Percentiles rank a stretch among this genome's conserved stretches.
Evolutionary conservation across 1,284 basidiomycete species (phyloP).

Genomic region (Ustilago shanxiensis): DNA sequence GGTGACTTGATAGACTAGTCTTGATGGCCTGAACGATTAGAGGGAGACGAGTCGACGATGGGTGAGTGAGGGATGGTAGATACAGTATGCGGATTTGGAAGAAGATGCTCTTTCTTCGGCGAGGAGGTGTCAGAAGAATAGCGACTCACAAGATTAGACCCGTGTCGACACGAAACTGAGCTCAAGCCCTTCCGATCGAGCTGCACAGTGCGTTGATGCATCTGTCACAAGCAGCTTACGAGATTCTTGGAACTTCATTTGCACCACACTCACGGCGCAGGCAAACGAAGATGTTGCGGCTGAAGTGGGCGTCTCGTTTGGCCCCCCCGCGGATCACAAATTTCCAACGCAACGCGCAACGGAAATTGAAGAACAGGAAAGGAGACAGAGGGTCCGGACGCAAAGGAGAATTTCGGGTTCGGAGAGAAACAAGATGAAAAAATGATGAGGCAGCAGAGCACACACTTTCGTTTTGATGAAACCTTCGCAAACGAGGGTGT

Average conservation of each 20-base stretch:
- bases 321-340: constrained; percentile 9
- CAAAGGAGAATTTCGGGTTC: constrained; percentile 38
- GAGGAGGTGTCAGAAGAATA: constrained; percentile 1
- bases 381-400: neutral
- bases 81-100: constrained; percentile 9
- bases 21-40: neutral
- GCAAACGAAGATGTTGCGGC: neutral
- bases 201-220: constrained; percentile 3
- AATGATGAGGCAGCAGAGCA: constrained; percentile 19
- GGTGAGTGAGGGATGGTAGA: neutral
- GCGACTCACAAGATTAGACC: constrained; percentile 3
- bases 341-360: no score
- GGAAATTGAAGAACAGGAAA: neutral
- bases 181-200: neutral
- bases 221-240: constrained; percentile 7
- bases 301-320: neutral
- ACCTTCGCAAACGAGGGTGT: no score
- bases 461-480: no score
- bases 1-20: neutral
- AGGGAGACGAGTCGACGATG: neutral
- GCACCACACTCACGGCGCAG: no score
- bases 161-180: constrained; percentile 18
- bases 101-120: neutral
- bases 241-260: constrained; percentile 3
- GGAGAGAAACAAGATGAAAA: neutral